Base-by-base conservation (phyloP, 331 rosid genomes). In the Dryas integrifolia region DNA sequence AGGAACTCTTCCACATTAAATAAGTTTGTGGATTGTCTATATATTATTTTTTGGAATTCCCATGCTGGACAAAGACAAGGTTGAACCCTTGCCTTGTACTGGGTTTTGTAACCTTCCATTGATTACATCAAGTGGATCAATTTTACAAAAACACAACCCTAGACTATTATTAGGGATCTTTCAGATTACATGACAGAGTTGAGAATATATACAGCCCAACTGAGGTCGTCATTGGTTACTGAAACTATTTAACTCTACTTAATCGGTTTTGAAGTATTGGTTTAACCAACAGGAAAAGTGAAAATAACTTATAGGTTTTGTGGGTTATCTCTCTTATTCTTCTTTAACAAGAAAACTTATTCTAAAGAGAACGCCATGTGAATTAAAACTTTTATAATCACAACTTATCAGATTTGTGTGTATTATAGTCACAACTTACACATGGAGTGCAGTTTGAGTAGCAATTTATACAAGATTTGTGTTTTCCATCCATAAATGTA, bases 171-270 rank as follows among this genome's bases (percentile, higher is more conserved):
- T 40, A 11, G 7, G 38, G 69, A 39, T 11, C 0, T 39, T 7
- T 56, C 0, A 60, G 60, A 43, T 72, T 58, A 72, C 6, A 59
- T 60, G 68, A 38, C 50, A 55, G 18, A 9, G 15, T 51, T 51
- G 5, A 18, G 21, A 40, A 10, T 55, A 2, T 10, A 6, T 21
- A 21, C 3, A 1, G 48, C 16, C 40, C 7, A n/a, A 5, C 10
- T 41, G 51, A 69, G 49, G 21, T 10, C 45, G 1, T n/a, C n/a
- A 68, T 15, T 43, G 18, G 47, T 53, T 53, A 16, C 39, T 64
- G 7, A 55, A 64, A 43, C 51, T 2, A 35, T 50, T 35, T 2
- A 8, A 67, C 30, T n/a, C n/a, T 5, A n/a, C 3, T 46, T 13
- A 13, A 50, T 13, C 14, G 43, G 7, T 49, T 49, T 40, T 67